phyloP scores from a whole-genome alignment of 306 rosid genomes.

The Quercus suber region DNA sequence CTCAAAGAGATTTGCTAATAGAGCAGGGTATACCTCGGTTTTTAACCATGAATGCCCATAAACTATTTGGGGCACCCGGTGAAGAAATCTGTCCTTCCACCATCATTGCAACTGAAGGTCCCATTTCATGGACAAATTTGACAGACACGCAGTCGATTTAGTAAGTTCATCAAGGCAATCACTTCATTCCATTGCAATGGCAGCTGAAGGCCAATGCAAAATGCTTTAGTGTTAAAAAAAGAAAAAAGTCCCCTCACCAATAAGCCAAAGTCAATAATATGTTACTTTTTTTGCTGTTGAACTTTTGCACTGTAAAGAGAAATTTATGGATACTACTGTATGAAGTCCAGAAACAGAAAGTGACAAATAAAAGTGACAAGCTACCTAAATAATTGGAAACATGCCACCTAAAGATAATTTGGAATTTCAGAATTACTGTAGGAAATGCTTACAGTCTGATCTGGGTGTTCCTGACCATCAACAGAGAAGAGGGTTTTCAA shows the following conservation, averaged over 20 bases:
- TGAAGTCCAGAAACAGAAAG: background rate
- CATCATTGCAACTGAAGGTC: slow-evolving; percentile 50
- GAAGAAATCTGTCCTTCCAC: slow-evolving; percentile 41
- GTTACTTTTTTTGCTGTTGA: too few relatives aligned
- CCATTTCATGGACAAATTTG: slow-evolving; percentile 61
- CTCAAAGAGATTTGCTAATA: background rate
- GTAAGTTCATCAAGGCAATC: slow-evolving; percentile 82
- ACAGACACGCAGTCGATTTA: slow-evolving; percentile 81
- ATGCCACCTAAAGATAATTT: background rate
- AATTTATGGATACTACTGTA: background rate
- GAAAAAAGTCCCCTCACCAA: background rate
- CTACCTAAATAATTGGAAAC: too few relatives aligned
- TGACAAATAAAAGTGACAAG: background rate
- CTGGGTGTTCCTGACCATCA: slow-evolving; percentile 50
- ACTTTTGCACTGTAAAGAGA: background rate
- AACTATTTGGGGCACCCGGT: slow-evolving; percentile 27
- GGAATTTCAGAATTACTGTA: background rate
- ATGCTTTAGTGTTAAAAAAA: background rate
- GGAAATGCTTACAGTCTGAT: slow-evolving; percentile 50
- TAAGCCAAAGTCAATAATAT: background rate
- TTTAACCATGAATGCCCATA: slow-evolving; percentile 41
- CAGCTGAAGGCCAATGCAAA: slow-evolving; percentile 45
- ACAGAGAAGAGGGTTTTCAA: slow-evolving; percentile 81
- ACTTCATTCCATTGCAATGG: slow-evolving; percentile 92
- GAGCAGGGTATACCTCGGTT: slow-evolving; percentile 23